Conservation (phyloP, 768 basidiomycete species). For the Clavaria fumosa region DNA sequence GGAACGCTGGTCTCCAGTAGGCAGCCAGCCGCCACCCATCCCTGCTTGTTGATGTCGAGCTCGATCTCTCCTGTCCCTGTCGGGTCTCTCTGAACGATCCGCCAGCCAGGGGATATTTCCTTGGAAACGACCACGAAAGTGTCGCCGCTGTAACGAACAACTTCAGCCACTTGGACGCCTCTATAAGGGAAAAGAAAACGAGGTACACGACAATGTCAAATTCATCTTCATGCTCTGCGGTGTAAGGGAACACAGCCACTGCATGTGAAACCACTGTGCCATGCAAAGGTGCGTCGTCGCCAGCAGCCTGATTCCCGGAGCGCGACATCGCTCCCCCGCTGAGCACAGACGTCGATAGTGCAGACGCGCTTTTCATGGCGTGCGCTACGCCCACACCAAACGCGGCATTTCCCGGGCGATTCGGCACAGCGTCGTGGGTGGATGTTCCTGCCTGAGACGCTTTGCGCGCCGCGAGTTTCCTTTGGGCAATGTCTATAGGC, state of each 20-base stretch:
- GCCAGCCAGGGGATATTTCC: slow-evolving; percentile 96
- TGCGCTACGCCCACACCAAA: too few species aligned
- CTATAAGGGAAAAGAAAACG: slow-evolving; percentile 2
- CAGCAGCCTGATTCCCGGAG: slow-evolving; percentile 10
- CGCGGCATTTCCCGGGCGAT: slow-evolving; percentile 28
- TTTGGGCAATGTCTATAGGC: slow-evolving; percentile 90
- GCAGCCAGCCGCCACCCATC: slow-evolving; percentile 98
- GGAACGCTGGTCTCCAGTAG: slow-evolving; percentile 87
- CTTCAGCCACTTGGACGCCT: too few species aligned
- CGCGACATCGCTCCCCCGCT: neutral
- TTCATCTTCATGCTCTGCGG: slow-evolving; percentile 97
- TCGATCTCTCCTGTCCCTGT: slow-evolving; percentile 69
- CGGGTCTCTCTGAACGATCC: slow-evolving; percentile 94
- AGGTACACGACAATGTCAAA: slow-evolving; percentile 92
- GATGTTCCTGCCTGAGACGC: slow-evolving; percentile 42
- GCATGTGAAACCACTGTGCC: slow-evolving; percentile 69
- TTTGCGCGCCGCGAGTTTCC: slow-evolving; percentile 85
- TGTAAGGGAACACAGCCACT: slow-evolving; percentile 95
- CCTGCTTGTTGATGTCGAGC: slow-evolving; percentile 65
- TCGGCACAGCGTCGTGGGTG: too few species aligned
- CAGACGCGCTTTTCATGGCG: slow-evolving; percentile 3
- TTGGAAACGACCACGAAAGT: slow-evolving; percentile 88
- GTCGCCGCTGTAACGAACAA: slow-evolving; percentile 58
- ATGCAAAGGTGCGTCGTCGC: slow-evolving; percentile 29
- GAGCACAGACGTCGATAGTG: slow-evolving; percentile 35